Evolutionary conservation across 441 rosid genomes (phyloP).

Genomic region (Populus hybrid): DNA sequence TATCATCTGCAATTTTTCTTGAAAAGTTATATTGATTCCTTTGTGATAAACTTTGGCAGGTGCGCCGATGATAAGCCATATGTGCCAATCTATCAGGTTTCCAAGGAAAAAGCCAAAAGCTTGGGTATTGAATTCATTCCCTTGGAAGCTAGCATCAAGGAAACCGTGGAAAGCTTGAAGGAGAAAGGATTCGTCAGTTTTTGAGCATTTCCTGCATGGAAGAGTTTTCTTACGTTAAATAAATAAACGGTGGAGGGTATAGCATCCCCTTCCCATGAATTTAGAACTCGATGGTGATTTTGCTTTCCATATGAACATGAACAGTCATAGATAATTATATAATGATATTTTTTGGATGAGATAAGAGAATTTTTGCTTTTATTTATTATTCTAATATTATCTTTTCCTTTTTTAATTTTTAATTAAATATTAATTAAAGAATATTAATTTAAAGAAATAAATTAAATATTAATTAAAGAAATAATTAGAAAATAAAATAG

Average conservation of each 20-base stretch:
- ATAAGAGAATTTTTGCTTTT: too few species aligned
- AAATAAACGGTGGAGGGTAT: background rate
- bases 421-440: too few species aligned
- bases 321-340: too few species aligned
- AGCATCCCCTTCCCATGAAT: background rate
- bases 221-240: background rate
- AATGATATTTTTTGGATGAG: too few species aligned
- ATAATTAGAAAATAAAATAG: too few species aligned
- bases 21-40: background rate
- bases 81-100: conserved; percentile 42
- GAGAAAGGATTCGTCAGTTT: conserved; percentile 35
- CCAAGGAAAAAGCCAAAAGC: conserved; percentile 55
- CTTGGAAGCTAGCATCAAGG: conserved; percentile 54
- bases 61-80: conserved; percentile 50
- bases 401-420: too few species aligned
- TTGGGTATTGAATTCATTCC: conserved; percentile 61
- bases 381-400: too few species aligned
- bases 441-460: too few species aligned
- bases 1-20: background rate
- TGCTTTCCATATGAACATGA: background rate
- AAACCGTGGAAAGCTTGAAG: conserved; percentile 65
- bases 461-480: too few species aligned
- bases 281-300: background rate
- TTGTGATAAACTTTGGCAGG: conserved; percentile 29
- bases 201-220: background rate